A percentile compares a stretch with the other conserved stretches of the same genome.
These are phyloP conservation scores for Hygrophorus pudorinus DNA, from an alignment of 768 basidiomycete genomes.

Conservation along the genomic window DNA sequence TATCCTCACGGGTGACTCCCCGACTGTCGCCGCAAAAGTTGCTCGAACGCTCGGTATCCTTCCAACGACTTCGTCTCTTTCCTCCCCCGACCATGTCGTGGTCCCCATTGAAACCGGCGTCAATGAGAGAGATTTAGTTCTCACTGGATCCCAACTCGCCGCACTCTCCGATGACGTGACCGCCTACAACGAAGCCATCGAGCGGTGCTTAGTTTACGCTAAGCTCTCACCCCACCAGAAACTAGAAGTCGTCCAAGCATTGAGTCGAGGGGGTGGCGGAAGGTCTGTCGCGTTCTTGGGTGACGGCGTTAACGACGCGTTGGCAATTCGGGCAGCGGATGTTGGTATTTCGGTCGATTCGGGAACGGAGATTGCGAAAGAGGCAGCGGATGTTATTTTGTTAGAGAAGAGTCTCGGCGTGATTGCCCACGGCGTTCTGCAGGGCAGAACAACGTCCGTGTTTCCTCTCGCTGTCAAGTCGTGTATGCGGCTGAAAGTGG, in stretches of 20 bases:
- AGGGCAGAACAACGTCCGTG: conserved; percentile 1
- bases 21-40: conserved; percentile 26
- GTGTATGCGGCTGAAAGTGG: conserved; percentile 8
- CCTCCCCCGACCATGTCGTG: conserved; percentile 9
- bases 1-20: conserved; percentile 25
- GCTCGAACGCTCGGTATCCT: conserved; percentile 27
- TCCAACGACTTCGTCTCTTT: conserved; percentile 11
- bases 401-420: conserved; percentile 26
- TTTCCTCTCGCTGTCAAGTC: neutral
- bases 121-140: neutral
- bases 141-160: neutral
- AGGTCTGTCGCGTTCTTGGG: conserved; percentile 29
- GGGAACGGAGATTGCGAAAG: conserved; percentile 23
- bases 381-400: conserved; percentile 26
- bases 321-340: conserved; percentile 21
- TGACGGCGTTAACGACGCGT: conserved; percentile 51
- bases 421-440: conserved; percentile 17
- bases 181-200: neutral
- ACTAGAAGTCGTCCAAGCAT: conserved; percentile 2
- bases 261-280: neutral
- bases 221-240: conserved; percentile 8
- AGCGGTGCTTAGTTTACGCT: conserved; percentile 4
- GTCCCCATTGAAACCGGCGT: neutral
- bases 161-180: neutral
- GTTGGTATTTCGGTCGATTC: conserved; percentile 12